A percentile compares a stretch with the other conserved stretches of the same genome.
These are phyloP conservation scores for Pythium angustatum DNA, from an alignment of 352 stramenopile species.

Conservation along the genomic window DNA sequence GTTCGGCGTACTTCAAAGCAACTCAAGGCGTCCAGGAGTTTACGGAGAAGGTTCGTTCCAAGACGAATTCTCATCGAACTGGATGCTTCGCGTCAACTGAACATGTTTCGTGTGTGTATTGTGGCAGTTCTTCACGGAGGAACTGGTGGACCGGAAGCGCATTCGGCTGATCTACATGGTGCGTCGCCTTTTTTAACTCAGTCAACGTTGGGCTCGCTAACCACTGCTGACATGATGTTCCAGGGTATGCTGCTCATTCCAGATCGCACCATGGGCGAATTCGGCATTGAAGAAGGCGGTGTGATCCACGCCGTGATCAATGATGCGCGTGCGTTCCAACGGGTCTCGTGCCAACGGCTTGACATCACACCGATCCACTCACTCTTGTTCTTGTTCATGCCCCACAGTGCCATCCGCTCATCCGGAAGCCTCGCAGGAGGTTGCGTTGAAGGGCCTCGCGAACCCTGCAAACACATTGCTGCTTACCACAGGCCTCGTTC, in stretches of 20 bases:
- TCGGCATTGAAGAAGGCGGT: slow-evolving; percentile 70
- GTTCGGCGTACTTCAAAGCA: slow-evolving; percentile 58
- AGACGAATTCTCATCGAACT: background rate
- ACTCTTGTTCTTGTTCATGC: too few relatives aligned
- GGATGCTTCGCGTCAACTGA: background rate
- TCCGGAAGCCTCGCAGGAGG: slow-evolving; percentile 38
- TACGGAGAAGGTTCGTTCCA: slow-evolving; percentile 37
- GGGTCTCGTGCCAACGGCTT: too few relatives aligned
- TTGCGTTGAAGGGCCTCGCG: slow-evolving; percentile 54
- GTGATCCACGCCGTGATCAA: slow-evolving; percentile 81
- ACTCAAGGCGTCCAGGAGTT: slow-evolving; percentile 72
- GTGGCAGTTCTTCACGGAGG: slow-evolving; percentile 62
- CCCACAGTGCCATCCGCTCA: slow-evolving; percentile 40
- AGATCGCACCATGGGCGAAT: slow-evolving; percentile 70
- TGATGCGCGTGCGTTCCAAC: slow-evolving; percentile 52
- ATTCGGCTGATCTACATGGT: slow-evolving; percentile 83
- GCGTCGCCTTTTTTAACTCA: background rate
- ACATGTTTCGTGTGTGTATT: background rate
- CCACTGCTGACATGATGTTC: background rate
- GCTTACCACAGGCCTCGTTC: slow-evolving; percentile 55
- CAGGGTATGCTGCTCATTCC: slow-evolving; percentile 69
- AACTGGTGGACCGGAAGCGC: slow-evolving; percentile 53
- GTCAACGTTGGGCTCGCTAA: background rate
- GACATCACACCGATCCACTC: too few relatives aligned
- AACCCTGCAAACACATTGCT: slow-evolving; percentile 65